Conservation (phyloP, 371 early-diverging fungal genomes). For the Blakeslea trispora region DNA sequence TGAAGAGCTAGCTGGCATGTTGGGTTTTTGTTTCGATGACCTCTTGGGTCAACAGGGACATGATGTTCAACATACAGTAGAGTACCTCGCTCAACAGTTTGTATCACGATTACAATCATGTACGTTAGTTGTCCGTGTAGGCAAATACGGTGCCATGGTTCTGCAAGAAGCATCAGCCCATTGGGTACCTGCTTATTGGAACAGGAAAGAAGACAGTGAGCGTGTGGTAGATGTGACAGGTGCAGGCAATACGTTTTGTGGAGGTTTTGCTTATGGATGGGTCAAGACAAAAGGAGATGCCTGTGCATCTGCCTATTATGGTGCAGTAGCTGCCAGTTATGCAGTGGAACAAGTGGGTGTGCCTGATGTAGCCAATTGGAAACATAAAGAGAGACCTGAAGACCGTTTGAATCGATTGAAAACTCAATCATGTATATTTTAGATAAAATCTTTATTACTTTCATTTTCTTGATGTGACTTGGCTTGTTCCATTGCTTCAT, state of each 20-base stretch:
- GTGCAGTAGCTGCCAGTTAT: constrained; percentile 46
- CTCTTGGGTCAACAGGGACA: constrained; percentile 1
- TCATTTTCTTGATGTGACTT: neutral
- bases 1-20: constrained; percentile 31
- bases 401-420: constrained; percentile 24
- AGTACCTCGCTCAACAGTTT: constrained; percentile 8
- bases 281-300: constrained; percentile 29
- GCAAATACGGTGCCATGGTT: constrained; percentile 36
- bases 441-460: neutral
- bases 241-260: constrained; percentile 55
- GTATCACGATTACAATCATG: neutral
- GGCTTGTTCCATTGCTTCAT: constrained; percentile 15
- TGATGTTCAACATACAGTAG: constrained; percentile 13
- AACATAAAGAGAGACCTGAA: constrained; percentile 27
- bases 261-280: constrained; percentile 40
- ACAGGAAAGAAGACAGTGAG: constrained; percentile 6
- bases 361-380: constrained; percentile 35
- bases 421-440: constrained; percentile 11
- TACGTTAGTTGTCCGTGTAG: constrained; percentile 31
- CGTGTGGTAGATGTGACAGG: constrained; percentile 48
- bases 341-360: constrained; percentile 49
- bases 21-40: constrained; percentile 10
- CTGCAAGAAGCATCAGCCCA: neutral
- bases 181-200: constrained; percentile 48
- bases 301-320: constrained; percentile 35